Evolutionary conservation across 1,284 basidiomycete genomes (phyloP).

Genomic region (Tilletia setariae): DNA sequence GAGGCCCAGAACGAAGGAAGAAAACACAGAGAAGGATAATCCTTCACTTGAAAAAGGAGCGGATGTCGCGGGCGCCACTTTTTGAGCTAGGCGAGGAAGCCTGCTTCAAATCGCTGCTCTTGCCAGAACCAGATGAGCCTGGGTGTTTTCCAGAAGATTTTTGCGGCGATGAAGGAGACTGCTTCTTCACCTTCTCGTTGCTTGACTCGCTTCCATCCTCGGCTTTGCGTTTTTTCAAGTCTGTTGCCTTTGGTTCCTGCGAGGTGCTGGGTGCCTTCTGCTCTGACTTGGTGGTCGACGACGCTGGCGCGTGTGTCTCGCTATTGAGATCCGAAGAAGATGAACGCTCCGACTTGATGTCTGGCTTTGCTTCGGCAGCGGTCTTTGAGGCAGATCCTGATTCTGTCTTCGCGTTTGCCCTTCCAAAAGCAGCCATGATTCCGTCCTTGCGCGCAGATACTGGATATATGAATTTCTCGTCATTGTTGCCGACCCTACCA

Average conservation of each 20-base stretch:
- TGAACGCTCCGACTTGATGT: slow-evolving; percentile 21
- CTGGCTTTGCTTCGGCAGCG: slow-evolving; percentile 19
- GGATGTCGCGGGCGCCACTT: slow-evolving; percentile 8
- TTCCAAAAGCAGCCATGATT: slow-evolving; percentile 77
- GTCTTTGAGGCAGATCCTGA: not conserved
- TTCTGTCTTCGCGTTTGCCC: slow-evolving; percentile 59
- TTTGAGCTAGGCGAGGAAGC: not conserved
- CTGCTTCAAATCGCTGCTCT: too few species aligned
- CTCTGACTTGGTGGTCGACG: not conserved
- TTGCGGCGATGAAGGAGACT: too few species aligned
- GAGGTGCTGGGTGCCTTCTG: too few species aligned
- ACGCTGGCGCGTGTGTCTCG: slow-evolving; percentile 2
- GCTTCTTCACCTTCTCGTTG: too few species aligned
- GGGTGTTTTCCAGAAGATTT: too few species aligned
- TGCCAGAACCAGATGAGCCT: too few species aligned
- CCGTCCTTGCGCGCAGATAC: slow-evolving; percentile 76
- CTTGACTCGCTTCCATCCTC: not conserved
- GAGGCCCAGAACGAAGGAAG: too few species aligned
- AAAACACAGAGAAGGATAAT: not conserved
- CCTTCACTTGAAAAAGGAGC: slow-evolving; percentile 1
- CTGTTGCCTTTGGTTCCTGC: not conserved
- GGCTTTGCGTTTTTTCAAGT: not conserved
- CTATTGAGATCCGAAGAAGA: not conserved
- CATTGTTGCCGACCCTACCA: slow-evolving; percentile 82
- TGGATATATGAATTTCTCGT: slow-evolving; percentile 76